A percentile compares a stretch with the other conserved stretches of the same genome.
Conservation (phyloP, 495 filamentous ascomycete species). For the Penicillium goetzii region DNA sequence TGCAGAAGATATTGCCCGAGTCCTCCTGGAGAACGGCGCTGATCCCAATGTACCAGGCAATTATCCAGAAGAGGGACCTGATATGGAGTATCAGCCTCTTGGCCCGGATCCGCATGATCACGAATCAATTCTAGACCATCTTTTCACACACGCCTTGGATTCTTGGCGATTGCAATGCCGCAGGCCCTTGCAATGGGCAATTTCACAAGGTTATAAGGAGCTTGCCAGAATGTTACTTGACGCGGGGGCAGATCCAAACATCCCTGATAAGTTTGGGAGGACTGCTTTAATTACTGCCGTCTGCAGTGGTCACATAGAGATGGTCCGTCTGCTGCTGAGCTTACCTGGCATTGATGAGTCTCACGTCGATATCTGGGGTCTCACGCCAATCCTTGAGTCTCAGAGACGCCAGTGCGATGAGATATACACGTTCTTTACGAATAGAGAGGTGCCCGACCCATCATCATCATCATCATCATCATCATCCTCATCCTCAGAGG, state of each 20-base stretch:
- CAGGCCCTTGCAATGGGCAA: not conserved
- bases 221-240: not conserved
- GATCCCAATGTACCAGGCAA: not conserved
- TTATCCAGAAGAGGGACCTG: not conserved
- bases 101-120: not conserved
- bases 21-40: not conserved
- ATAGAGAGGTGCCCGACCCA: not conserved
- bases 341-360: not conserved
- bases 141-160: not conserved
- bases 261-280: not conserved
- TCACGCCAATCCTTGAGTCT: not conserved
- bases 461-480: too few relatives aligned
- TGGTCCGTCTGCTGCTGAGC: not conserved
- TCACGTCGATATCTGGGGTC: not conserved
- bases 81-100: not conserved
- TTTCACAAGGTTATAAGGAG: not conserved
- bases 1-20: not conserved
- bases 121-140: not conserved
- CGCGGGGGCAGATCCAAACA: not conserved
- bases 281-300: not conserved
- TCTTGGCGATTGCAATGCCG: not conserved
- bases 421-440: not conserved
- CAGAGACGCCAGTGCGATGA: not conserved
- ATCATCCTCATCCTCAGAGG: too few relatives aligned
- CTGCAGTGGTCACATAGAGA: not conserved